Evolutionary conservation across 2,329 filamentous ascomycete genomes (phyloP), one percentile per base, ranked within the genome.

Genomic region (Fusarium sp.): DNA sequence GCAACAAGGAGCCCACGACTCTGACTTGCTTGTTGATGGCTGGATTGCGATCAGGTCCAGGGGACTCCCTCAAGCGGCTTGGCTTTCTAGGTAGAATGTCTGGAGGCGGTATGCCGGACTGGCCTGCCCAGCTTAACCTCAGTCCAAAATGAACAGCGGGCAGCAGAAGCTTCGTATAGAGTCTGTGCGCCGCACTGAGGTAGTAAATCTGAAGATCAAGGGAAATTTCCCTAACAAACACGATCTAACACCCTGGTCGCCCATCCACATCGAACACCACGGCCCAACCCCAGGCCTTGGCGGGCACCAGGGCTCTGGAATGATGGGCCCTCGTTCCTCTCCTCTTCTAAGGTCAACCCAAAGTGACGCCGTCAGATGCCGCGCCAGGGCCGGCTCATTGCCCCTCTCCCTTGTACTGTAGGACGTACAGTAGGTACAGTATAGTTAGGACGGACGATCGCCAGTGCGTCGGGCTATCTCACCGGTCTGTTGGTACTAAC

Each of bases 381-480:
- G 58, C 58, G 63, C 67, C 67, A 57, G 61, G 65, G 61, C 62
- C 65, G 58, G 62, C 61, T 59, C 51, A 60, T 58, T 37, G 62
- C 59, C 52, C 52, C 54, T 69, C 65, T 68, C 68, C 64, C 68
- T 70, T 64, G 37, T 54, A 62, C 46, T 48, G 64, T 59, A 60
- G 53, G 45, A 69, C 34, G 34, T 37, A 28, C 28, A 13, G 11
- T 28, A 23, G 21, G 28, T 28, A 31, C 30, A 31, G 13, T 31
- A 62, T 44, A 52, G 66, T 62, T 60, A 51, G 45, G 65, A 34
- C 56, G 45, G 65, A 34, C 56, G 72, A 74, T 74, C 64, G 69
- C 60, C 62, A 62, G 52, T 61, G 58, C 72, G 62, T 69, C 70
- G 46, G 54, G 65, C 61, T 72, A 74, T 74, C 72, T 71, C 72